Evolutionary conservation across 1,284 basidiomycete species (phyloP), one percentile per base, ranked within the genome.

Genomic region (Golubevia sp.): DNA sequence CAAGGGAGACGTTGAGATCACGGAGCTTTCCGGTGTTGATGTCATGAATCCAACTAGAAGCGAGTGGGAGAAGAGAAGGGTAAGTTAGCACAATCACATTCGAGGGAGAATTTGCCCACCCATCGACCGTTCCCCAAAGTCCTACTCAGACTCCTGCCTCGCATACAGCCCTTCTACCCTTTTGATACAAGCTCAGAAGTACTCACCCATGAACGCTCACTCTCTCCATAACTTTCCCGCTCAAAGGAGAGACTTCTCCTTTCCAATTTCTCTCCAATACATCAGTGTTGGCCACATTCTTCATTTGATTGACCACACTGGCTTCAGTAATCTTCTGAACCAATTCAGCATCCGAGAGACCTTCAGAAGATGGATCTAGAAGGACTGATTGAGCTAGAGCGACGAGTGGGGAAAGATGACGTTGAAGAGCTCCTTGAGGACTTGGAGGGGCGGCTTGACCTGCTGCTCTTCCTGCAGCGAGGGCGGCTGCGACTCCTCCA

Each of bases 221-320:
- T 68, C 73, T 77, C 53, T 72, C 69, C 72, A 74, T 79, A 3
- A 81, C 76, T 50, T 76, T 65, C 50, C 72, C 73, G 26, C 63
- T 71, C 48, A 81, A 62, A 3, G 76, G 75, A 48, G 77, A 76
- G n/a, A 61, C 59, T 56, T 71, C 63, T 48, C 68, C 66, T 13
- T 69, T 70, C 80, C 80, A 83, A 72, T 83, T 83, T 59, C 72
- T 71, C 68, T 82, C 64, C 50, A 83, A 71, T 44, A 81, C 65
- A 49, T 72, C 69, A 56, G 73, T 75, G 38, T 72, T 64, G 38
- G 67, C 63, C 34, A 83, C 71, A 68, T 79, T 80, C 30, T 78
- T 64, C 24, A 83, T 67, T 65, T 82, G 79, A 51, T 62, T 44
- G 56, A 73, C 68, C 57, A 83, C 77, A 24, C 71, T 80, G 3